Evolutionary conservation across 1,284 basidiomycete species (phyloP).

Genomic region (Irpex lacteus): DNA sequence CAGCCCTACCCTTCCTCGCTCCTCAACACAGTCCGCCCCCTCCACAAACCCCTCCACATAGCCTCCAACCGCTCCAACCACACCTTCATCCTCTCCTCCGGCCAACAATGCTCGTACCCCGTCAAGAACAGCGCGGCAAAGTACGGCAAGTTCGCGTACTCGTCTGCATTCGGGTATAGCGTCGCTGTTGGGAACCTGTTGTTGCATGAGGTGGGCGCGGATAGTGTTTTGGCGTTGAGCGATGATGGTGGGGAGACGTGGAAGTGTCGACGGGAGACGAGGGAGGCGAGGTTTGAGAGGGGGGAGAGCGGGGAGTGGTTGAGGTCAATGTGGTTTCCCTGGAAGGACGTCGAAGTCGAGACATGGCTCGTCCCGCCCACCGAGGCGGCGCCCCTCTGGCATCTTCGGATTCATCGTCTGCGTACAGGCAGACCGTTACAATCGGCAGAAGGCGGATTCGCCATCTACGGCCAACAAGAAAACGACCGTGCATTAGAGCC

Average conservation of each 20-base stretch:
- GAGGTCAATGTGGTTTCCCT: slow-evolving; percentile 71
- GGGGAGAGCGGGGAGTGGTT: slow-evolving; percentile 58
- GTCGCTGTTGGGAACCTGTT: slow-evolving; percentile 61
- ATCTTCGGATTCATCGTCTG: slow-evolving; percentile 67
- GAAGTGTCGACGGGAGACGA: slow-evolving; percentile 63
- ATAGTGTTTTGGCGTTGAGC: slow-evolving; percentile 61
- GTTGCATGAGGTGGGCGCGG: slow-evolving; percentile 69
- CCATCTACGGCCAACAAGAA: slow-evolving; percentile 66
- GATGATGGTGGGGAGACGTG: slow-evolving; percentile 48
- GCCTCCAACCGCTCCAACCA: slow-evolving; percentile 62
- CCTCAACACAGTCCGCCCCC: slow-evolving; percentile 42
- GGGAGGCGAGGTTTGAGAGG: slow-evolving; percentile 60
- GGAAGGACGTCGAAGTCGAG: slow-evolving; percentile 70
- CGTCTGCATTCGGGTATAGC: slow-evolving; percentile 72
- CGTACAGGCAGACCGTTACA: slow-evolving; percentile 46
- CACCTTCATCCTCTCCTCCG: slow-evolving; percentile 71
- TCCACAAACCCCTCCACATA: slow-evolving; percentile 69
- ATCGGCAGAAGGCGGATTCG: slow-evolving; percentile 70
- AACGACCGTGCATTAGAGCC: slow-evolving; percentile 61
- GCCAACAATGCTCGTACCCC: slow-evolving; percentile 76
- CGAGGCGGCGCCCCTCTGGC: slow-evolving; percentile 57
- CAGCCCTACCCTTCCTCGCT: slow-evolving; percentile 54
- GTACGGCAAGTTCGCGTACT: slow-evolving; percentile 77
- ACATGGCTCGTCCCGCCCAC: slow-evolving; percentile 73
- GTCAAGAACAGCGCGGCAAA: slow-evolving; percentile 78